Evolutionary conservation across 176 grass and related monocot genomes (phyloP).

Genomic region (Aegilops longissima): DNA sequence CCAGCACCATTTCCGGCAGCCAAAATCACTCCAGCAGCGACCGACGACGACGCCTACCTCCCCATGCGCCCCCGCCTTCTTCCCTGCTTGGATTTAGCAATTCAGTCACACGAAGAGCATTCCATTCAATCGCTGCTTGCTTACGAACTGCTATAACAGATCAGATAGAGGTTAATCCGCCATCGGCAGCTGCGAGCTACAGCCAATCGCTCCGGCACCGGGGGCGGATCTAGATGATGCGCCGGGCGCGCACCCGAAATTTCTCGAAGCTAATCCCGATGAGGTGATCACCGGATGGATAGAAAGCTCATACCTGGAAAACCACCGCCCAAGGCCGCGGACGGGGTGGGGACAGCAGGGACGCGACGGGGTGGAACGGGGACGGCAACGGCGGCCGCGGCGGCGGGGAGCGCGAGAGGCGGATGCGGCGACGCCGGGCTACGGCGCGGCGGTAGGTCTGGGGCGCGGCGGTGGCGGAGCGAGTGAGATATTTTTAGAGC

Average conservation of each 20-base stretch:
- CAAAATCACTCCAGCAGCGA: slow-evolving; percentile 1
- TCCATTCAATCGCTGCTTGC: neutral
- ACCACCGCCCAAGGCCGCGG: neutral
- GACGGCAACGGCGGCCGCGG: neutral
- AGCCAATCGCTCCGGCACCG: neutral
- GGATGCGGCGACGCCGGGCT: neutral
- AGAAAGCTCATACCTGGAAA: neutral
- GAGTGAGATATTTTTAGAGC: neutral
- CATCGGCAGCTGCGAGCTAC: neutral
- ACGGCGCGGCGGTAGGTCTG: neutral
- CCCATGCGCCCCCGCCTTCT: neutral
- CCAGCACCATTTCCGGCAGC: slow-evolving; percentile 44
- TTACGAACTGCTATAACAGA: neutral
- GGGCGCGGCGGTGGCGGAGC: neutral
- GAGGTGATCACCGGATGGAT: neutral
- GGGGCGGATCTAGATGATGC: neutral
- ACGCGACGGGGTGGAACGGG: neutral
- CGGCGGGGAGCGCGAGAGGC: neutral
- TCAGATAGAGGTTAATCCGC: neutral
- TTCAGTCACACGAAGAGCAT: slow-evolving; percentile 21
- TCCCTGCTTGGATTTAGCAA: slow-evolving; percentile 19
- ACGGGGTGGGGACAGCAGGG: neutral
- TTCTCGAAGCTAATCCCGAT: neutral
- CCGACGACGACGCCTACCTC: neutral
- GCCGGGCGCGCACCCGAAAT: neutral